Evolutionary conservation across 2,329 filamentous ascomycete species (phyloP), one percentile per base, ranked within the genome.

Genomic region (Escovopsis sp.): DNA sequence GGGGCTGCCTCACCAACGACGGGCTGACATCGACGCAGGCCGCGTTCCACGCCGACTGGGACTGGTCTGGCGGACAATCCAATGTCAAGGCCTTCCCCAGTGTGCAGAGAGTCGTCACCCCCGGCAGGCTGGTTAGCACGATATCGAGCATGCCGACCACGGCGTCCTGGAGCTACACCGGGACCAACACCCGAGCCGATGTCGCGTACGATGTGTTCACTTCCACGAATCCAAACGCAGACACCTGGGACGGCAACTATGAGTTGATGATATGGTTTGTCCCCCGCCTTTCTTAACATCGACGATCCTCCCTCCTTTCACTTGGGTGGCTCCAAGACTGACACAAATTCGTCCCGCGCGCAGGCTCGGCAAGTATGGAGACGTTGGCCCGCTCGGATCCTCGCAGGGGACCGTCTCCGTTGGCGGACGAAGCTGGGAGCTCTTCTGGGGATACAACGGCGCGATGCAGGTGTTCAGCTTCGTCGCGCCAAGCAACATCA

Each of bases 171-270:
- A 43, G 39, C 45, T 59, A 55, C 42, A 41, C 39, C 27, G 48
- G 48, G 17, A 43, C 35, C 34, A 39, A 45, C 36, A 36, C 53
- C 31, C 56, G 71, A 18, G 67, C 68, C 33, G 61, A 76, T 47
- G 71, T 76, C 6, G 60, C 70, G 5, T 76, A 74, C 48, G 70
- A 76, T 46, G 49, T 76, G 31, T 76, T 76, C 57, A 70, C 70
- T 17, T 56, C 21, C 21, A 25, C 21, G 21, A 25, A 25, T 25
- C 58, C 62, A 18, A 57, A 60, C 15, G 56, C 66, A 5, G 49
- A 48, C 27, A 51, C 33, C 6, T 39, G 31, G 27, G 36, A 33
- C 18, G 48, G 63, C n/a, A 59, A 71, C 45, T 73, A 71, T 49
- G 73, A 77, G 53, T 58, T 77, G 47, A 77, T 78, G 72, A 61